Base-by-base conservation (phyloP, 208 protist genomes). In the Crithidia mellificae region DNA sequence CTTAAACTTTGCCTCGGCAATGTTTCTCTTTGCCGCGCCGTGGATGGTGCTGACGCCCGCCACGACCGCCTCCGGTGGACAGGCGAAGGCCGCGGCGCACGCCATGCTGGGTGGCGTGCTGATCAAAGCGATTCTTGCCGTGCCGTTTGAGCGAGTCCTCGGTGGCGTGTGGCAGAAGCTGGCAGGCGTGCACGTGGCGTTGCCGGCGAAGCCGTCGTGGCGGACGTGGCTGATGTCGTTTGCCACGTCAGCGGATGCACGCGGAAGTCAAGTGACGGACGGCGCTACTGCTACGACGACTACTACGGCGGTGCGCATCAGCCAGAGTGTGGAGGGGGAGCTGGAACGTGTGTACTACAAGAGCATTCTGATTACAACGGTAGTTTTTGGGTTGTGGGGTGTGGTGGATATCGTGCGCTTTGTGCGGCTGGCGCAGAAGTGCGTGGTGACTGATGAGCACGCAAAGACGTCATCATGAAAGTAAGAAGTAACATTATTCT, bases 341-440 rank as follows among this genome's bases (percentile, higher is more conserved):
- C 36, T 73, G 44, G 70, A 81, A 66, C 47, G 61, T 1, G 70
- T 63, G 4, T 72, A 77, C 67, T 77, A 83, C 51, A 56, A 58
- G 50, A 68, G 50, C 19, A 55, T 68, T 9, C 20, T 50, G 3
- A 51, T 27, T 3, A 68, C 62, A 25, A 68, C 62, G 7, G 22
- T 68, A 6, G n/a, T 68, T 7, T 68, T 68, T 27, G 62, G 62
- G 1, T 30, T 58, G 36, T 68, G 62, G 62, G 62, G 50, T 6
- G 19, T 68, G 9, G 62, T 57, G 11, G 62, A 68, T 49, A 46
- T 68, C 24, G 34, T 58, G 2, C 62, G 62, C 24, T 68, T 68
- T n/a, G 50, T 68, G 0, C 20, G 38, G 36, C 12, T 68, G 22
- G 62, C 51, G 19, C 12, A 25, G 38, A 29, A 54, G 51, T 49